Evolutionary conservation across 2,329 filamentous ascomycete genomes (phyloP), one percentile per base, ranked within the genome.

Genomic region (Zasmidium citrigriseum): DNA sequence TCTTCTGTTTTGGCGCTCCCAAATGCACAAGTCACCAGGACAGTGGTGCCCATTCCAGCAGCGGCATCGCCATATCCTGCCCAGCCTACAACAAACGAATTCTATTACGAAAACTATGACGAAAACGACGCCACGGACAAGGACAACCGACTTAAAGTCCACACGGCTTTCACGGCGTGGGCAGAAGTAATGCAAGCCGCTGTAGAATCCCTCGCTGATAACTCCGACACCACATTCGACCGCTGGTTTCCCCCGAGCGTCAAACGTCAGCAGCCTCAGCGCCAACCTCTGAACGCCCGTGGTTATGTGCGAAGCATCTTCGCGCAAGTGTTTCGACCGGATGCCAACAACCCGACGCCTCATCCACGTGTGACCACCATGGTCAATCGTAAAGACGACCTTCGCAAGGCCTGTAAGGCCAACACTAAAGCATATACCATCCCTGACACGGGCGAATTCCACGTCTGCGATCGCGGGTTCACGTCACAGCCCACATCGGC

Each of bases 21-120:
- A n/a, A n/a, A n/a, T n/a, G n/a, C n/a, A n/a, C n/a, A n/a, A n/a
- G n/a, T n/a, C n/a, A n/a, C n/a, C n/a, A n/a, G n/a, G n/a, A 49
- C 21, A 11, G 46, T 49, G 5, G 16, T 49, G n/a, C 49, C 24
- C 11, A 14, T 41, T 16, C 51, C 51, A 11, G 38, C 29, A 12
- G 20, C 51, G 11, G 34, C 51, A 4, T 53, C 46, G 12, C 53
- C 53, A 9, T 55, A 49, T 21, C 53, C 53, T 48, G 46, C 45
- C 21, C 29, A 23, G 9, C 53, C 53, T 22, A 49, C 25, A 21
- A 55, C 53, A 4, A 55, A 55, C 20, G 53, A 55, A 23, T 55
- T 55, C 53, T 20, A 49, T n/a, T 55, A 55, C 20, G n/a, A 38
- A 9, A 20, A 55, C 20, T 55, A 49, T 18, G 25, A 38, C 18